Base-by-base conservation (phyloP, 768 basidiomycete genomes). In the Cystobasidium onofrii region DNA sequence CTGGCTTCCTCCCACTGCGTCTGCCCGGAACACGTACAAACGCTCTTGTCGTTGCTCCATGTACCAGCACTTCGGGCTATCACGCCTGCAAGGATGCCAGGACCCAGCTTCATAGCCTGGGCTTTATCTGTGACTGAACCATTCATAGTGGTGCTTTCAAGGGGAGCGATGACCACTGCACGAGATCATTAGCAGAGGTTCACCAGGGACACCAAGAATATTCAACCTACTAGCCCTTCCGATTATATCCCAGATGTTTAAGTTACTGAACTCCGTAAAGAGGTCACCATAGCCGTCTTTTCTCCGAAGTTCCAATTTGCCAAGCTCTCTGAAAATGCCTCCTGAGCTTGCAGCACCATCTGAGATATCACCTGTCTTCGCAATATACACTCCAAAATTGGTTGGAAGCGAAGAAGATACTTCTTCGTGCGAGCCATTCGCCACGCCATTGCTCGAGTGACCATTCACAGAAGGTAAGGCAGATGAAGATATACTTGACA, bases 1-100 rank as follows among this genome's bases (percentile, higher is more conserved):
- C 46, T 67, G 12, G 39, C 44, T 50, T 71, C 69, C 61, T 71
- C 54, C 69, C 69, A 71, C 54, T 41, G 33, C 39, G 69, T 71
- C 69, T 61, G 20, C 9, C 69, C 55, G 6, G 69, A 71, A 29
- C 69, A 71, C 2, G 69, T 61, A 73, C 71, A 63, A 20, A 73
- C 71, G 29, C 60, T 73, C 62, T 73, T 73, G 34, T 73, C 71
- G 71, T 73, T 67, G 29, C 41, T 64, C 73, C 73, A 74, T 25
- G 55, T 63, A 34, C 73, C 73, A n/a, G 73, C 63, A 46, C 69
- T 71, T 6, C 73, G 20, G 13, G 73, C 73, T 15, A 74, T 74
- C 7, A 74, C 73, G 31, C 73, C 73, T 18, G 73, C 73, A 10
- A 65, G 33, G 20, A 74, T 69, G 17, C 73, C 65, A 29, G 54